Conservation (phyloP, 768 basidiomycete species). For the Tulasnella sp. region DNA sequence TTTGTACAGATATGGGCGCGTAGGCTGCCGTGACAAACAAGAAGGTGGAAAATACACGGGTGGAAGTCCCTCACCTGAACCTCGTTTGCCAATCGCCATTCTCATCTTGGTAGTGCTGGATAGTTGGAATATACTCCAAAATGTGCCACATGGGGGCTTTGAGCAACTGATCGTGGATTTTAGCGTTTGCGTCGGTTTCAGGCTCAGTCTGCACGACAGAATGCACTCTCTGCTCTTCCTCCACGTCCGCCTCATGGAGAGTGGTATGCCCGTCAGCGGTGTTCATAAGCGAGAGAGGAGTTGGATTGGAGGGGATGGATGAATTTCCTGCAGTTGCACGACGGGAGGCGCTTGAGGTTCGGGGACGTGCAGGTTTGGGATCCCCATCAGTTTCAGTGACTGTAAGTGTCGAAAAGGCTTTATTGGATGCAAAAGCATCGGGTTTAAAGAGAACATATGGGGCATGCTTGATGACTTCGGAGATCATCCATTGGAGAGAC, state of each 20-base stretch:
- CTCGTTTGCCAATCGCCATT: constrained; percentile 13
- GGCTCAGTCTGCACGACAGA: not conserved
- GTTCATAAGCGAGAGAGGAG: too few relatives aligned
- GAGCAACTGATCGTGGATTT: constrained; percentile 15
- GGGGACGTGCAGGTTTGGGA: not conserved
- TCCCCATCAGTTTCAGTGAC: not conserved
- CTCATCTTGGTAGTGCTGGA: constrained; percentile 12
- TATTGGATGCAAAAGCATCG: not conserved
- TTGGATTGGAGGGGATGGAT: too few relatives aligned
- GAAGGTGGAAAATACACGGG: not conserved
- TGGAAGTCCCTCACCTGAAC: not conserved
- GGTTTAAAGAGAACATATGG: not conserved
- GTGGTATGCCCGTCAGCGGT: too few relatives aligned
- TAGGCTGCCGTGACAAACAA: too few relatives aligned
- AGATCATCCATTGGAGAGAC: constrained; percentile 29
- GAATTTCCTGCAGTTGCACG: too few relatives aligned
- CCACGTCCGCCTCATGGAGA: too few relatives aligned
- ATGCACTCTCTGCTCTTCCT: not conserved
- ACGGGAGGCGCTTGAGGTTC: too few relatives aligned
- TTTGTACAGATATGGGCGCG: too few relatives aligned
- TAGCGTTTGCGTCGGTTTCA: not conserved
- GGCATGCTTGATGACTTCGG: constrained; percentile 25
- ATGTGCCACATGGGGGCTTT: constrained; percentile 19
- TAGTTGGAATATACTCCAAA: constrained; percentile 23
- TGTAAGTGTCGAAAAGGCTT: not conserved